These are phyloP conservation scores for Rhodotorula diobovata DNA, from an alignment of 768 basidiomycete species.

Conservation along the genomic window DNA sequence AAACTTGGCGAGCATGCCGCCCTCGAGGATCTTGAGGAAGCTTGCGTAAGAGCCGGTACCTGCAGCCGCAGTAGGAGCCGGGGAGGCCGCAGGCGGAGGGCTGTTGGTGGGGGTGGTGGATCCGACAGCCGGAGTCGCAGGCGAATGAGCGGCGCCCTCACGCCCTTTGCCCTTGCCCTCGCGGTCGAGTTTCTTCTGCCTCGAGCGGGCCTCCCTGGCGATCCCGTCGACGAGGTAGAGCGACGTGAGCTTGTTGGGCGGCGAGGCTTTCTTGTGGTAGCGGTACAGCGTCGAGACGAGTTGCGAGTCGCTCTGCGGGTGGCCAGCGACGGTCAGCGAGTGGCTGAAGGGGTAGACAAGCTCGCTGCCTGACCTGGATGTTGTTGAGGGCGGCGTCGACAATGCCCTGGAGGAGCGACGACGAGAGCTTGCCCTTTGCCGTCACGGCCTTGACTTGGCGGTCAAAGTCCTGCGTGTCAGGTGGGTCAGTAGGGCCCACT, in stretches of 20 bases:
- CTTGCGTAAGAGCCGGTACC: constrained; percentile 55
- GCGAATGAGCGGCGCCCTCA: constrained; percentile 15
- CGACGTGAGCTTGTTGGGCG: constrained; percentile 70
- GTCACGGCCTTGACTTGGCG: constrained; percentile 73
- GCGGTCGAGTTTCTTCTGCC: constrained; percentile 59
- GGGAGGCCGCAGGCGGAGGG: constrained; percentile 6
- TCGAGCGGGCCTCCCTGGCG: constrained; percentile 70
- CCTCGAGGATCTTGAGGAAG: constrained; percentile 84
- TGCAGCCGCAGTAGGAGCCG: not conserved
- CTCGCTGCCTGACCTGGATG: constrained; percentile 63
- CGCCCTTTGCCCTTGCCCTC: constrained; percentile 63
- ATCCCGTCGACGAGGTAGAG: constrained; percentile 92
- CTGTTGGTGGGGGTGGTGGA: constrained; percentile 14
- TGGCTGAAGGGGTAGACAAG: not conserved
- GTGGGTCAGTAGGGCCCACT: not conserved
- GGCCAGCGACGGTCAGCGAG: not conserved
- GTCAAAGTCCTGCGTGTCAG: constrained; percentile 65
- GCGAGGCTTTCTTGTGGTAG: constrained; percentile 72
- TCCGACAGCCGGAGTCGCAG: constrained; percentile 9
- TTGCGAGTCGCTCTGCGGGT: constrained; percentile 68
- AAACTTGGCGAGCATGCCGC: constrained; percentile 72
- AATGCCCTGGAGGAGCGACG: constrained; percentile 73
- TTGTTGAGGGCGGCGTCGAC: constrained; percentile 71
- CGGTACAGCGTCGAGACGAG: constrained; percentile 84
- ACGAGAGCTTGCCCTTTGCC: constrained; percentile 73